Conservation (phyloP, 805 yeast genomes). For the Nakazawaea laoshanensis region DNA sequence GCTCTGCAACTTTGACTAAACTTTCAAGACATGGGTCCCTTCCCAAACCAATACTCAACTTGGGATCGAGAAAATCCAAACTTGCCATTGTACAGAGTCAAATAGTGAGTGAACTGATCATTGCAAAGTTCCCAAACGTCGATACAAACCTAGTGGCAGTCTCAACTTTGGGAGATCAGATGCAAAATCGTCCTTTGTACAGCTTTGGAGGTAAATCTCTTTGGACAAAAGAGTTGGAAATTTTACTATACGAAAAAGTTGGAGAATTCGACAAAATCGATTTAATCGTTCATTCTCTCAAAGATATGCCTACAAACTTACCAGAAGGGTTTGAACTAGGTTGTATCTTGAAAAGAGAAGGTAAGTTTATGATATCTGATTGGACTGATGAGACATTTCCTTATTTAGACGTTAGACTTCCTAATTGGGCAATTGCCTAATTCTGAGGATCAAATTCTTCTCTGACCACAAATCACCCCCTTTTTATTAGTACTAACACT, state of each 20-base stretch:
- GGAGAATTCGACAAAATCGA: conserved; percentile 67
- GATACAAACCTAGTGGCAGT: conserved; percentile 73
- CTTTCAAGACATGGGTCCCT: too few relatives aligned
- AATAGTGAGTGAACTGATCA: conserved; percentile 55
- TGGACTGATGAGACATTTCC: neutral
- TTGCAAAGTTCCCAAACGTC: conserved; percentile 51
- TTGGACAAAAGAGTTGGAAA: conserved; percentile 95
- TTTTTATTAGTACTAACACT: conserved; percentile 6
- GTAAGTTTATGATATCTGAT: conserved; percentile 18
- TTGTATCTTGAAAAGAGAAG: conserved; percentile 72
- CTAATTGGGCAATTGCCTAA: too few relatives aligned
- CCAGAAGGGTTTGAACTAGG: conserved; percentile 90
- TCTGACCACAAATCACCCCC: conserved; percentile 3
- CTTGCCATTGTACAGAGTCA: conserved; percentile 85
- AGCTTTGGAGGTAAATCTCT: conserved; percentile 93
- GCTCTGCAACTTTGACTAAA: too few relatives aligned
- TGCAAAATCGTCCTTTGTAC: conserved; percentile 77
- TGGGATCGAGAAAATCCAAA: conserved; percentile 86
- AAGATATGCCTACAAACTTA: conserved; percentile 82
- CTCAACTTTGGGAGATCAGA: conserved; percentile 85
- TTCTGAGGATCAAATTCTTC: conserved; percentile 19
- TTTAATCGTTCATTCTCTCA: conserved; percentile 86
- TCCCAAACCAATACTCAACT: conserved; percentile 21
- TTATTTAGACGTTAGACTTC: conserved; percentile 29
- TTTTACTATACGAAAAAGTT: conserved; percentile 51